These are phyloP conservation scores for Skeletonema grethae DNA, from an alignment of 108 stramenopile genomes.

Conservation along the genomic window DNA sequence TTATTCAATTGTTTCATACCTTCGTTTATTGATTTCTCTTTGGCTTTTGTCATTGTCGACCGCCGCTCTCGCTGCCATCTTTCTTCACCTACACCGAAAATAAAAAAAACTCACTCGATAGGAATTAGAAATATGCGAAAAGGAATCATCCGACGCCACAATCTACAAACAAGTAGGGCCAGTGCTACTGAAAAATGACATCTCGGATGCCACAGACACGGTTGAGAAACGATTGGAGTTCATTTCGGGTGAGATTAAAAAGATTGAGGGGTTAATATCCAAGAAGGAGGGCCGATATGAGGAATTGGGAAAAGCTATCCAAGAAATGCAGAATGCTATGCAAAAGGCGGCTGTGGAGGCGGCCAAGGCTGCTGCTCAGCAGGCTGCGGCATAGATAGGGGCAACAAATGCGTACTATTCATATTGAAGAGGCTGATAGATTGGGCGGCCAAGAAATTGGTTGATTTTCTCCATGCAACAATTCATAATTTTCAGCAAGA, in stretches of 20 bases:
- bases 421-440: not conserved
- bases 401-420: not conserved
- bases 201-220: constrained; percentile 89
- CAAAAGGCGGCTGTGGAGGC: constrained; percentile 86
- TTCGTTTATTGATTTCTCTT: not conserved
- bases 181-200: constrained; percentile 84
- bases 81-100: constrained; percentile 2
- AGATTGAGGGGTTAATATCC: constrained; percentile 54
- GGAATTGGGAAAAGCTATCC: constrained; percentile 69
- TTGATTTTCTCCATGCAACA: not conserved
- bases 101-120: not conserved
- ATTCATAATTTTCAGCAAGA: not conserved
- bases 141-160: constrained; percentile 33
- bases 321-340: constrained; percentile 80
- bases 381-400: constrained; percentile 29
- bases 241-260: constrained; percentile 73
- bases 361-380: constrained; percentile 69
- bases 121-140: constrained; percentile 50
- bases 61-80: not conserved
- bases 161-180: constrained; percentile 94
- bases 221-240: constrained; percentile 88
- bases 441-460: not conserved
- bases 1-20: not conserved
- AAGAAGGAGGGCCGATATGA: constrained; percentile 62
- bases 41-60: not conserved